Base-by-base conservation (phyloP, 345 rosid species). In the Salix caprea region DNA sequence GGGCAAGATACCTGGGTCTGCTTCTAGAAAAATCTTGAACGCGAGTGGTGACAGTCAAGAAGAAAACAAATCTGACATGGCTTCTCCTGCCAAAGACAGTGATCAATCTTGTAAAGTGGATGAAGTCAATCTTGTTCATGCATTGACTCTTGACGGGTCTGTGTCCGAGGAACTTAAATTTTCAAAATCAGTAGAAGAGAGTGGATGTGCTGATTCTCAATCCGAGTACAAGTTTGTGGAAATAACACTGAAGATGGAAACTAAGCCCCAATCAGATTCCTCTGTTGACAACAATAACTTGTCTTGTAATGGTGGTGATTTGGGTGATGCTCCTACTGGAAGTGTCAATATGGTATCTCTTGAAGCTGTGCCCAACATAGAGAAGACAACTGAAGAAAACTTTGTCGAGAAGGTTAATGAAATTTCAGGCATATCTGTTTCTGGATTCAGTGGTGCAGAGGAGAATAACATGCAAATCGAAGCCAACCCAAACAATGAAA, bases 1-100 rank as follows among this genome's bases (percentile, higher is more conserved):
- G 42, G 77, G 75, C 39, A 65, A 70, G 58, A 50, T 76, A 72
- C 32, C 19, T 8, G 78, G 72, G 62, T 76, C 80, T 44, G 65
- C 52, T 73, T 71, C 80, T 50, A 78, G 46, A 12, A 36, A 24
- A 23, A 78, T n/a, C 37, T 69, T 52, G 64, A 72, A 72, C 16
- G 67, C 9, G 44, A 72, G 44, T 54, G 58, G 15, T 28, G 65
- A 60, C 40, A 44, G 74, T 37, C 65, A 67, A 61, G 71, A 23
- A 65, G 76, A 65, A 52, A 37, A 12, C 21, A 24, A 42, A 2
- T 12, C 61, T 67, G 62, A 67, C 23, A 13, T 34, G 13, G 34
- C 4, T 46, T 44, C 75, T 71, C 66, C 54, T 61, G 67, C 42
- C 30, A n/a, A 42, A 67, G 73, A 36, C 37, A 30, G 73, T 70